Percentiles rank a stretch among this genome's conserved stretches.
Evolutionary conservation across 225 moss, liverwort and hornwort species (phyloP).

Genomic region (Antitrichia curtipendula): DNA sequence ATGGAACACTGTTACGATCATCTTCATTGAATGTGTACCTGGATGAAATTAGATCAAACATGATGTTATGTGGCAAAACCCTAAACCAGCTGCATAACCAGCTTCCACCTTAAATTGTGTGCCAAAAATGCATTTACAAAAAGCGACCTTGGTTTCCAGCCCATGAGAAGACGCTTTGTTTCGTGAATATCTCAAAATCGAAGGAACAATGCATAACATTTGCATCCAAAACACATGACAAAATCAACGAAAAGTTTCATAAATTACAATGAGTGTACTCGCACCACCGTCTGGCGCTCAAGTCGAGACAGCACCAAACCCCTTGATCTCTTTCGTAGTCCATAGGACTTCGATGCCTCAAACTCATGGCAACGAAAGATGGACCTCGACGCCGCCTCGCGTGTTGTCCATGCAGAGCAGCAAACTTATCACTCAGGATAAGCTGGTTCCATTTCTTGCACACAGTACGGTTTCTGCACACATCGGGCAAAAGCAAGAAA

Average conservation of each 20-base stretch:
- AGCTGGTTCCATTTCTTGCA: neutral
- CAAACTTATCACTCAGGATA: neutral
- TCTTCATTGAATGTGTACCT: no score
- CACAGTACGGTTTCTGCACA: neutral
- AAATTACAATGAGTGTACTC: neutral
- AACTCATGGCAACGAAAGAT: neutral
- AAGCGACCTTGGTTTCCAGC: neutral
- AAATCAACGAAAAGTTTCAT: neutral
- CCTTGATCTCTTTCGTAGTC: fast-evolving
- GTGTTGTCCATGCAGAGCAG: no score
- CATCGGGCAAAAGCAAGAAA: neutral
- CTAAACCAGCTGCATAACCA: no score
- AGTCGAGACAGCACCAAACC: neutral
- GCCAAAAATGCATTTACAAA: no score
- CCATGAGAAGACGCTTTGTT: neutral
- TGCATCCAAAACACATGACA: neutral
- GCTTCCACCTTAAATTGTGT: neutral
- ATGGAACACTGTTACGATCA: no score
- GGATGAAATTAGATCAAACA: no score
- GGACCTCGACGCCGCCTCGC: neutral
- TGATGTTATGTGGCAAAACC: no score
- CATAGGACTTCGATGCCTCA: no score
- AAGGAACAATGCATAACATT: neutral
- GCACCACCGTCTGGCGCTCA: neutral
- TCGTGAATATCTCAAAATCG: neutral